phyloP scores from a whole-genome alignment of 495 filamentous ascomycete species.

The Podospora anserina region DNA sequence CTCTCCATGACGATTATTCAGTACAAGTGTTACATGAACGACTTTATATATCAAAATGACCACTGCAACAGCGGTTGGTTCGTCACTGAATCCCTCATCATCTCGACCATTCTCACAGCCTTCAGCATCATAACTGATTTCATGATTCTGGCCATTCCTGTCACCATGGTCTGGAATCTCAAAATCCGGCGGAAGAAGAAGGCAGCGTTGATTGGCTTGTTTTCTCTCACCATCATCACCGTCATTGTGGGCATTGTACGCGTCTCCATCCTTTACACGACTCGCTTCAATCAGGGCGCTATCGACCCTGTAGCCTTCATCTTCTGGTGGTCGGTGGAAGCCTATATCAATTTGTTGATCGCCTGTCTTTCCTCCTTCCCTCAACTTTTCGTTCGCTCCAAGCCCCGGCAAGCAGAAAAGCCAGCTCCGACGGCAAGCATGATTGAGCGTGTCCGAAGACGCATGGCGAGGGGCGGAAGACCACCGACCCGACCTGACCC shows the following conservation, averaged over 20 bases:
- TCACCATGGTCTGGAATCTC: slow-evolving; percentile 33
- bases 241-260: slow-evolving; percentile 31
- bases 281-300: background rate
- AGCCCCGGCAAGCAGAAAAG: background rate
- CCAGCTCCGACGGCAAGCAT: background rate
- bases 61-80: background rate
- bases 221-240: slow-evolving; percentile 33
- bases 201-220: slow-evolving; percentile 28
- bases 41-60: background rate
- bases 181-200: slow-evolving; percentile 23
- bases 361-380: slow-evolving; percentile 18
- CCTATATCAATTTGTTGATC: slow-evolving; percentile 19
- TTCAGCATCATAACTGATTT: slow-evolving; percentile 33
- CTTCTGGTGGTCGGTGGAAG: slow-evolving; percentile 28
- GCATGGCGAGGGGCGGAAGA: background rate
- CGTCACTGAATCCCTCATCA: slow-evolving; percentile 16
- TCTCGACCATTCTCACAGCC: slow-evolving; percentile 24
- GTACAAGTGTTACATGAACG: slow-evolving; percentile 4
- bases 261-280: slow-evolving; percentile 11
- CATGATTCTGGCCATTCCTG: slow-evolving; percentile 27
- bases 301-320: slow-evolving; percentile 23
- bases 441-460: background rate
- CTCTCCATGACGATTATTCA: background rate
- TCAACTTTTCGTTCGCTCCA: slow-evolving; percentile 9
- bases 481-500: background rate